A percentile compares a stretch with the other conserved stretches of the same genome.
These are phyloP conservation scores for Trichopus zeylanicus DNA, from an alignment of 116 monocot genomes.

Conservation along the genomic window DNA sequence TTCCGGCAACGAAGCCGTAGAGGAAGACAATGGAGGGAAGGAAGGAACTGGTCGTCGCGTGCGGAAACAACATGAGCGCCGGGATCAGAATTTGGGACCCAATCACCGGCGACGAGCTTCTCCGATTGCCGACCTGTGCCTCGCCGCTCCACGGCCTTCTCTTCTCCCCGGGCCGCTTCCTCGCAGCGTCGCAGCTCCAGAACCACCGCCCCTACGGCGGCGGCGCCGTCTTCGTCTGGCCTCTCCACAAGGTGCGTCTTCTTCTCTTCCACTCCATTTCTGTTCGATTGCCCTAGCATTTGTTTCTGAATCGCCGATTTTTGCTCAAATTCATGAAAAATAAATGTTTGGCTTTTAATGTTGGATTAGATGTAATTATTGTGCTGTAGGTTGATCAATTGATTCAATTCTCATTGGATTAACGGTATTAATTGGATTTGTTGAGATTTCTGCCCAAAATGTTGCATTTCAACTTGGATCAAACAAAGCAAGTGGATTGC, in stretches of 20 bases:
- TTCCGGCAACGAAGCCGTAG: background rate
- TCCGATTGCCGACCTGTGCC: conserved; percentile 11
- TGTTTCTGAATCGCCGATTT: background rate
- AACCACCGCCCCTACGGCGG: conserved; percentile 15
- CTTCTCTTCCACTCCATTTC: background rate
- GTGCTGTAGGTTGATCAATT: no score
- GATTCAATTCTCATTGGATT: no score
- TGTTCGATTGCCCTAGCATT: background rate
- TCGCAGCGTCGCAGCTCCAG: conserved; percentile 16
- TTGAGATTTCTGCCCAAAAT: no score
- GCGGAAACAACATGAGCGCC: conserved; percentile 10
- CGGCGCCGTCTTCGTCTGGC: conserved; percentile 30
- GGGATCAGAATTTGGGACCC: conserved; percentile 17
- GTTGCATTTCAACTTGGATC: no score
- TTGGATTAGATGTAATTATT: no score
- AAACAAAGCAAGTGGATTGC: no score
- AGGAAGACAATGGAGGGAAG: background rate
- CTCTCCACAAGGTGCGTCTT: conserved; percentile 11
- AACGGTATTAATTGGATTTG: no score
- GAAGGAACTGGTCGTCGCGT: conserved; percentile 12
- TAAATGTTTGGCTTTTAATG: no score
- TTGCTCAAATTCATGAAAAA: background rate
- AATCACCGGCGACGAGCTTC: conserved; percentile 12
- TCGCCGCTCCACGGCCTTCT: conserved; percentile 20
- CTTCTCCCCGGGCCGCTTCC: conserved; percentile 4